Percentiles rank a stretch among this genome's conserved stretches.
These are phyloP conservation scores for Elongisporangium senticosum DNA, from an alignment of 352 stramenopile species.

Conservation along the genomic window DNA sequence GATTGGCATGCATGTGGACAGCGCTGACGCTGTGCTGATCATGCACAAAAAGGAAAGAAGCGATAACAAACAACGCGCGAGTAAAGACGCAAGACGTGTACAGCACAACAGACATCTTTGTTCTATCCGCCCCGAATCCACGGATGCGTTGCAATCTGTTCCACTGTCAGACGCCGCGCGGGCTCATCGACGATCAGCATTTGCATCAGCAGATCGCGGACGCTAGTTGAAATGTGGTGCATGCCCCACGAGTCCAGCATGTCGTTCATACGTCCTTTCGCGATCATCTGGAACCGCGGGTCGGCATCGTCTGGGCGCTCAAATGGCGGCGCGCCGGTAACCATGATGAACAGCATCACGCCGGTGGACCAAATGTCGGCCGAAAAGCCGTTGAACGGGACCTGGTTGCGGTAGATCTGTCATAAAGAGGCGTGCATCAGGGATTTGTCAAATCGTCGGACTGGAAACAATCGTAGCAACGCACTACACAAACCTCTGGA, in stretches of 20 bases:
- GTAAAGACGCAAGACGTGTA: background rate
- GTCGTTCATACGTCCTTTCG: constrained; percentile 64
- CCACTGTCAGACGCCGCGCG: constrained; percentile 61
- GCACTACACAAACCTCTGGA: constrained; percentile 43
- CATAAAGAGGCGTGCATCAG: background rate
- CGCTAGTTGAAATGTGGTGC: constrained; percentile 64
- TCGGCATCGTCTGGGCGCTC: constrained; percentile 78
- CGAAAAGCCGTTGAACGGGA: constrained; percentile 88
- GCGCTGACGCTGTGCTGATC: background rate
- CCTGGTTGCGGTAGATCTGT: constrained; percentile 86
- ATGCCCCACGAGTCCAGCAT: constrained; percentile 88
- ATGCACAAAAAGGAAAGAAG: background rate
- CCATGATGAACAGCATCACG: constrained; percentile 94
- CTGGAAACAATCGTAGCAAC: background rate
- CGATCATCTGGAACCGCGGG: constrained; percentile 83
- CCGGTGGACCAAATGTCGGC: constrained; percentile 93
- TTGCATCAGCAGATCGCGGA: constrained; percentile 67
- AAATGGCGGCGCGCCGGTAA: constrained; percentile 90
- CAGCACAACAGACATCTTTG: background rate
- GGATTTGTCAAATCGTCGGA: background rate
- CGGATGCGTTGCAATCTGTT: constrained; percentile 80
- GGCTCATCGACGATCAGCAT: constrained; percentile 85
- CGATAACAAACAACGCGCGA: background rate
- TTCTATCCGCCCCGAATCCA: constrained; percentile 68
- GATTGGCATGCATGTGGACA: background rate